Base-by-base conservation (phyloP, 495 filamentous ascomycete species). In the Xylaria sp. region DNA sequence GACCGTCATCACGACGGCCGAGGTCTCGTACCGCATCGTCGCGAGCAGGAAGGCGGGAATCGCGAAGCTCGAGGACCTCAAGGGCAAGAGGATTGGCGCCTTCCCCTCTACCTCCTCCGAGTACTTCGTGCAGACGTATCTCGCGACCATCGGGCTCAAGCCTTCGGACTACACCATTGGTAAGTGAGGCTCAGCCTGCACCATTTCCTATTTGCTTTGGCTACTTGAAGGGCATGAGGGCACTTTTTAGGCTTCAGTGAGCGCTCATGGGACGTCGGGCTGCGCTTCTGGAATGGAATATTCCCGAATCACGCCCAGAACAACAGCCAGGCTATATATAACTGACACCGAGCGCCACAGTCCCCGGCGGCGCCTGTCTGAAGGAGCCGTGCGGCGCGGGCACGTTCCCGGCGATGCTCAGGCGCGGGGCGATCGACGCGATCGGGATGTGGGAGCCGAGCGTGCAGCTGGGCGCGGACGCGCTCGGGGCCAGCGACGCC, bases 381-480 rank as follows among this genome's bases (percentile, higher is more conserved):
- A 73, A 76, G 59, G 76, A 75, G 31, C 83, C 83, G 8, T 85
- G 83, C 73, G 80, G 70, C 1, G 48, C 71, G 4, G 73, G 71
- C 9, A 81, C 81, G 0, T 76, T 84, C 41, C 83, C 83, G 17
- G 48, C 62, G n/a, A 77, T 79, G 82, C 68, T 85, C 40, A 70
- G 69, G 52, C 55, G 61, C 33, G 67, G 74, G 1, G 50, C 69
- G 24, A 73, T 84, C 61, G 82, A 85, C 71, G 83, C 81, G 7
- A 79, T 84, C 59, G 83, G 83, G 2, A 72, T 82, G 44, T 85
- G 83, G 83, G 83, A 84, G 72, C 80, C 83, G 9, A 75, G 80
- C 5, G 80, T 82, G 17, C 74, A 85, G 71, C 76, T 84, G 15
- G 83, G 73, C 3, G 75, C 76, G 43, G 61, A 80, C 11, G 77